phyloP scores from a whole-genome alignment of 257 asterid genomes.

The Solanum pennellii region DNA sequence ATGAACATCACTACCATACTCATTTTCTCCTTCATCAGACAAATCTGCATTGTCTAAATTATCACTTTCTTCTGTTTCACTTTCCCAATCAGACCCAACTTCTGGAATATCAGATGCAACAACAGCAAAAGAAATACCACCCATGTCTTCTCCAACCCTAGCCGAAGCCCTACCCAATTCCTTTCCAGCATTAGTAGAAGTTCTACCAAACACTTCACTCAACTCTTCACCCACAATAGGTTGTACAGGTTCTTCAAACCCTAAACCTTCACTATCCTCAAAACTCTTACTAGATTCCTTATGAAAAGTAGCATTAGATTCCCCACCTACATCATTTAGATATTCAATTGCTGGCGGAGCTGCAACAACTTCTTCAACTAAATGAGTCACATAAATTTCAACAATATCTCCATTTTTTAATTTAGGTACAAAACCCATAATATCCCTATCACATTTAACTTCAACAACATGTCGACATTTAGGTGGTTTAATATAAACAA shows the following conservation, averaged over 20 bases:
- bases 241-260: too few relatives aligned
- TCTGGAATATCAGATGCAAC: neutral
- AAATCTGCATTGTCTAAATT: too few relatives aligned
- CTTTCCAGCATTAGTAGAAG: too few relatives aligned
- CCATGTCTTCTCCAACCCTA: neutral
- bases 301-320: neutral
- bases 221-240: too few relatives aligned
- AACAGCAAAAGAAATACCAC: neutral
- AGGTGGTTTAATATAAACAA: neutral
- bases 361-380: neutral
- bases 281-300: neutral
- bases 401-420: neutral
- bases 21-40: too few relatives aligned
- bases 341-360: neutral
- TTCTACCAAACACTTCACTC: neutral
- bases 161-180: too few relatives aligned
- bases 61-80: too few relatives aligned
- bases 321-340: too few relatives aligned
- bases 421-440: neutral
- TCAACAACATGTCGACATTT: neutral
- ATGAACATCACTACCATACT: neutral
- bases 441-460: neutral
- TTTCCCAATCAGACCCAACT: too few relatives aligned
- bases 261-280: too few relatives aligned
- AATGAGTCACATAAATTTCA: neutral